Evolutionary conservation across 2,329 filamentous ascomycete genomes (phyloP), one percentile per base, ranked within the genome.

Genomic region (Bipolaris zeicola): DNA sequence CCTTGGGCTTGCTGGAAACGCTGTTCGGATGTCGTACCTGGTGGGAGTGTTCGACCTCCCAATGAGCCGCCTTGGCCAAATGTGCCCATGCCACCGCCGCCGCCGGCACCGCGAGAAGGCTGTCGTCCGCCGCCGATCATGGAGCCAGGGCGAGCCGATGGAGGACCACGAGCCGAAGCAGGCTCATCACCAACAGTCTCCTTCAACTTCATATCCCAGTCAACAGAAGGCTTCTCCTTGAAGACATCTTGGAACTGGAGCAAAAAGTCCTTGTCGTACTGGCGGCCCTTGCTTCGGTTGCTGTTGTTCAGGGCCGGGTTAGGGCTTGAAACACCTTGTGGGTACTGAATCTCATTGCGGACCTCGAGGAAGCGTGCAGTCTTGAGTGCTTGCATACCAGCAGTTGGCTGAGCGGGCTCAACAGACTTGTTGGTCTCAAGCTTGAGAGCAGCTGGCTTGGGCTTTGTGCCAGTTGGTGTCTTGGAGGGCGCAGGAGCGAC

Each of bases 181-280:
- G 85, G 84, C 55, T 89, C 87, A 63, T 96, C 93, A 55, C 94
- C 94, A 64, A 99, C 77, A 81, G 89, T 83, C 79, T 90, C 88
- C 84, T 94, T 84, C 60, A 99, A 88, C 71, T 95, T 93, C 64
- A 89, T 84, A 72, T 96, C 90, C 86, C 96, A 99, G 72, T 98
- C 94, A 41, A 93, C 78, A 0, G 92, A 96, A 13, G 95, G 95
- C 80, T 97, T 96, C 82, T 99, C 95, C 61, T 92, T 96, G 80
- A 97, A 99, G 18, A 96, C 92, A 68, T 86, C 86, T 80, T 97
- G 91, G 83, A 99, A 99, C 74, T 99, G 95, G 28, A 99, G 83
- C 79, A 99, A 81, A 82, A 99, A 99, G 68, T 89, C 89, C 70
- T 93, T 91, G 79, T 98, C 92, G 77, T 99, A 99, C 76, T 96